Base-by-base conservation (phyloP, 257 asterid species). In the Fraxinus excelsior region DNA sequence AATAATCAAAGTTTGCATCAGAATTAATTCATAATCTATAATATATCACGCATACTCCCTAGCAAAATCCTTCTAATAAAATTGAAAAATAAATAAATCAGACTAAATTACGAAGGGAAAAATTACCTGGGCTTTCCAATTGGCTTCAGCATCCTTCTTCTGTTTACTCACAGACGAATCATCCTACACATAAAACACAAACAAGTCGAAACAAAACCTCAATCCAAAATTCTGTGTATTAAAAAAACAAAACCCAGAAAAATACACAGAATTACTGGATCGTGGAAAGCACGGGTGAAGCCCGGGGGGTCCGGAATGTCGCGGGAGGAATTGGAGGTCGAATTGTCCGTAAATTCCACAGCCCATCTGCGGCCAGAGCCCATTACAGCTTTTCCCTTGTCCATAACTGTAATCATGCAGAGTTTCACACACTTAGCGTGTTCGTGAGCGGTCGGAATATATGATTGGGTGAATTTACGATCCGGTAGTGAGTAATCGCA, bases 81-180 rank as follows among this genome's bases (percentile, higher is more conserved):
- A 79, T 38, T 40, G 64, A 77, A 13, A 18, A 19, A 56, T 0
- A 16, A 18, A 53, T 19, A 42, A 75, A 13, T 12, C 7, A 28
- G 29, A 16, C 19, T 18, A 56, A 70, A 77, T 38, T 32, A 37
- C 18, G 19, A 38, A 3, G 19, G 5, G 19, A 21, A 26, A 60
- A 28, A 4, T 21, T 72, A 92, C 97, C 92, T 90, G 96, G 37
- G 93, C 7, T 83, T 94, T 94, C 99, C 97, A 90, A 80, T 82
- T 89, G 18, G 94, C 95, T 86, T 92, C 99, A 62, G 98, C 96
- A 68, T 91, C 97, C 89, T 92, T 94, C 96, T 94, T 92, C 80
- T 91, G 97, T 51, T 90, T 87, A 78, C 89, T 87, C 82, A 85
- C 81, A 13, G 96, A 78, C 16, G 98, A 92, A 88, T 94, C 99